Conservation (phyloP, 345 rosid genomes). For the Gossypium longicalyx region DNA sequence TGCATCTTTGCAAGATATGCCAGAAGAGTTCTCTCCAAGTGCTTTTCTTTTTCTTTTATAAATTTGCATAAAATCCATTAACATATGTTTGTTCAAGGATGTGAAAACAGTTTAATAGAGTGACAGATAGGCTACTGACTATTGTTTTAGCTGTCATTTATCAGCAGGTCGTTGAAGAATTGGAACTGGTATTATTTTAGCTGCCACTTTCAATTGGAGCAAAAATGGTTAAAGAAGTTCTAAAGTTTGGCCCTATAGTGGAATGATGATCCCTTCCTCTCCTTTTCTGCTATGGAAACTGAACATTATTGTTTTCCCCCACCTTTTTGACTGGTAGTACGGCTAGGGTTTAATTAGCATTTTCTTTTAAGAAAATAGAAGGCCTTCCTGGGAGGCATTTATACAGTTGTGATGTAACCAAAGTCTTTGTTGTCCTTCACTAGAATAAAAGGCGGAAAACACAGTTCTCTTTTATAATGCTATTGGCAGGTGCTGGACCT, state of each 20-base stretch:
- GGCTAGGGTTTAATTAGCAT: too few relatives aligned
- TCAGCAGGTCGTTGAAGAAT: not conserved
- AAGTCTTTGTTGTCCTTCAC: not conserved
- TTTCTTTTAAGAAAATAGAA: too few relatives aligned
- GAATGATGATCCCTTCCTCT: not conserved
- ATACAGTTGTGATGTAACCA: not conserved
- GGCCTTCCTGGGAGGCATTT: not conserved
- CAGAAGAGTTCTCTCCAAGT: not conserved
- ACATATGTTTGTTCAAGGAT: not conserved
- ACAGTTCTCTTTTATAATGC: too few relatives aligned
- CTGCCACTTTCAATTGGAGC: not conserved
- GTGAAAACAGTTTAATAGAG: not conserved
- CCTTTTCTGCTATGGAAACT: not conserved
- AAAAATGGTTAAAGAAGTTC: not conserved
- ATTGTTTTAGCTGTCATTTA: not conserved
- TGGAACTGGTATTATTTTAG: not conserved
- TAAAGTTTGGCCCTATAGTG: not conserved
- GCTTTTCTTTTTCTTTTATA: not conserved
- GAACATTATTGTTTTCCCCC: not conserved
- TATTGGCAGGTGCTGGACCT: not conserved
- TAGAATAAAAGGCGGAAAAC: too few relatives aligned
- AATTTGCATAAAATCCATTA: not conserved
- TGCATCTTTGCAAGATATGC: conserved; percentile 2
- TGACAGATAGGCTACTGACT: not conserved
- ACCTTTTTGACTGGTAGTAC: too few relatives aligned